Evolutionary conservation across 2,329 filamentous ascomycete genomes (phyloP).

Genomic region (Botrytis squamosa): DNA sequence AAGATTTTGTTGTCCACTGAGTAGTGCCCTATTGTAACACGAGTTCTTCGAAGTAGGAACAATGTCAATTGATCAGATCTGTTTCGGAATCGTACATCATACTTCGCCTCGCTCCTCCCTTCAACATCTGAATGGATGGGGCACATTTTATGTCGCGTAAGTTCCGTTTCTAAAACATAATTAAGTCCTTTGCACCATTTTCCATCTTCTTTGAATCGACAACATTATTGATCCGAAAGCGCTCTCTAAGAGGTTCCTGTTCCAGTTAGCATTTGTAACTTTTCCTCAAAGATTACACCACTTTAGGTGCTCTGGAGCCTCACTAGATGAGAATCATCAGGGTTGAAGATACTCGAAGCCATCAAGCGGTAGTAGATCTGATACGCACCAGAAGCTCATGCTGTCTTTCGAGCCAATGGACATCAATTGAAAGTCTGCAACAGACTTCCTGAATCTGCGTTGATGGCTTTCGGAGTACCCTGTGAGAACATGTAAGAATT

Average conservation of each 20-base stretch:
- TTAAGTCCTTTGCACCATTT: background rate
- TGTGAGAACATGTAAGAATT: background rate
- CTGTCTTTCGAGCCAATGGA: background rate
- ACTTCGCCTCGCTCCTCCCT: background rate
- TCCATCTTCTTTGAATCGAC: background rate
- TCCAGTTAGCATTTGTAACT: background rate
- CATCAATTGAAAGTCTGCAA: background rate
- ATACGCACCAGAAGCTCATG: background rate
- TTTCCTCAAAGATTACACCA: background rate
- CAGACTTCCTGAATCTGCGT: background rate
- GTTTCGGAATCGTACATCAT: background rate
- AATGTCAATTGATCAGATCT: background rate
- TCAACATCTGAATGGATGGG: background rate
- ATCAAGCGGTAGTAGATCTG: background rate
- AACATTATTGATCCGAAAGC: background rate
- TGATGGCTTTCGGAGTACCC: background rate
- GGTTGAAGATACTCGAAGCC: background rate
- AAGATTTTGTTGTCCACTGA: background rate
- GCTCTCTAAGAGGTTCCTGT: rapidly evolving
- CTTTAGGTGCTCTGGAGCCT: background rate
- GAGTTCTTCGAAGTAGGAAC: background rate
- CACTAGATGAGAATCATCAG: background rate
- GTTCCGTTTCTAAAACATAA: background rate
- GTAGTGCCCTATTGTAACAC: background rate
- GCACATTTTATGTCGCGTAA: background rate